These are phyloP conservation scores for Pseudogymnoascus sp. DNA, from an alignment of 2,329 filamentous ascomycete genomes.

Conservation along the genomic window DNA sequence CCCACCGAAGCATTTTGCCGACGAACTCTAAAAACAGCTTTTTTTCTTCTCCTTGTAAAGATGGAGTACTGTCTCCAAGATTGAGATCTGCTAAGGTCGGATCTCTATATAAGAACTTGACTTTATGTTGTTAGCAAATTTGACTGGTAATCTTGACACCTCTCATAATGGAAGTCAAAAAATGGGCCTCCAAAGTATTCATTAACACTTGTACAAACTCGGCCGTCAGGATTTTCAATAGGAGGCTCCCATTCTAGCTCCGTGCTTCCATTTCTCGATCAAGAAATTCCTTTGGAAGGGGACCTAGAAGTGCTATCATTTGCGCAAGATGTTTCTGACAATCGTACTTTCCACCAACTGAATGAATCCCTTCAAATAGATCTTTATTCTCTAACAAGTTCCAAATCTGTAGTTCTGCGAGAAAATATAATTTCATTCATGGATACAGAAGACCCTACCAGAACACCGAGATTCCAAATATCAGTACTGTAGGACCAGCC, in stretches of 20 bases:
- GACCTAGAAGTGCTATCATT: constrained; percentile 37
- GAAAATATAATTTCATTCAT: not conserved
- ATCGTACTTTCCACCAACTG: constrained; percentile 24
- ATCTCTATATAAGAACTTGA: not conserved
- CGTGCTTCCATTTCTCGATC: constrained; percentile 25
- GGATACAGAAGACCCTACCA: constrained; percentile 17
- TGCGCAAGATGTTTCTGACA: constrained; percentile 34
- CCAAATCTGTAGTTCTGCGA: constrained; percentile 12
- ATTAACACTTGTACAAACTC: constrained; percentile 25
- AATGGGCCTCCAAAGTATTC: constrained; percentile 31
- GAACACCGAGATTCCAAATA: constrained; percentile 24
- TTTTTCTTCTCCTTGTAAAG: constrained; percentile 27
- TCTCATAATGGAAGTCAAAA: constrained; percentile 24
- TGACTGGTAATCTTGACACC: not conserved
- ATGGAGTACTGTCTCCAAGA: constrained; percentile 22
- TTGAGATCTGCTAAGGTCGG: not conserved
- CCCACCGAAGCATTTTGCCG: constrained; percentile 29
- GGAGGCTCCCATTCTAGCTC: constrained; percentile 28
- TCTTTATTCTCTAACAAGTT: constrained; percentile 14
- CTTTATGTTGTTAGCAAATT: not conserved
- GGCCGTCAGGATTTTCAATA: constrained; percentile 21
- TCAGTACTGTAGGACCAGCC: constrained; percentile 20
- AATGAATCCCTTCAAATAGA: constrained; percentile 11
- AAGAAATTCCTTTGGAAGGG: constrained; percentile 31
- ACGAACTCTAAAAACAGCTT: constrained; percentile 28